Base-by-base conservation (phyloP, 2,329 filamentous ascomycete genomes). In the Neobulgaria alba region DNA sequence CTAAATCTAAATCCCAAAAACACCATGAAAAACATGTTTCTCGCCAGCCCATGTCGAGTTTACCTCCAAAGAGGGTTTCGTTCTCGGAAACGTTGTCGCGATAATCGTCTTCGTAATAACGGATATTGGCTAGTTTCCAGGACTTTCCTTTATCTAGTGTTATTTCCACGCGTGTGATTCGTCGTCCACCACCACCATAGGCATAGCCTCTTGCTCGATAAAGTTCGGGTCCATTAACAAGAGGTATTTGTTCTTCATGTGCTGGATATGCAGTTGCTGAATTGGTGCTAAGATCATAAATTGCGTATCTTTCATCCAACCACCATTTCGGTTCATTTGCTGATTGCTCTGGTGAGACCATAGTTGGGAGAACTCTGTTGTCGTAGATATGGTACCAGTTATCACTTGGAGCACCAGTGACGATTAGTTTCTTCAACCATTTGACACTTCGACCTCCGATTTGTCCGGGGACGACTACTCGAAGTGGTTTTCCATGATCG, bases 301-400 rank as follows among this genome's bases (percentile, higher is more conserved):
- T 95, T 15, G 87, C 87, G 56, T 95, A 94, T 46, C 85, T 74
- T 49, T 95, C 88, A 58, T 95, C 89, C 54, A 69, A 81, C 89
- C 89, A 95, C 66, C 80, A 85, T 16, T 81, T 75, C 0, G 78
- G 75, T 39, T 88, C 69, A 47, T 82, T 75, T 2, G 80, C 79
- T 43, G 85, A 82, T 57, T 82, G 80, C 51, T 94, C 87, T 0
- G 89, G 87, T 9, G 80, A 82, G 12, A 95, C 72, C 73, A 80
- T 89, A 0, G 87, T 94, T 50, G 89, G 89, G 29, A 95, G 65
- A 1, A 95, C 87, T 43, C 87, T 71, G 58, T 95, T 95, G 60
- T 95, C 89, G 61, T 92, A 89, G 47, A 93, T 87, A 61, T 95
- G 89, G 55, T 95, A 95, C 86, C 87, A 94, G 57, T 93, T 95